Evolutionary conservation across 1,284 basidiomycete species (phyloP), one percentile per base, ranked within the genome.

Genomic region (Cutaneotrichosporon curvatum): DNA sequence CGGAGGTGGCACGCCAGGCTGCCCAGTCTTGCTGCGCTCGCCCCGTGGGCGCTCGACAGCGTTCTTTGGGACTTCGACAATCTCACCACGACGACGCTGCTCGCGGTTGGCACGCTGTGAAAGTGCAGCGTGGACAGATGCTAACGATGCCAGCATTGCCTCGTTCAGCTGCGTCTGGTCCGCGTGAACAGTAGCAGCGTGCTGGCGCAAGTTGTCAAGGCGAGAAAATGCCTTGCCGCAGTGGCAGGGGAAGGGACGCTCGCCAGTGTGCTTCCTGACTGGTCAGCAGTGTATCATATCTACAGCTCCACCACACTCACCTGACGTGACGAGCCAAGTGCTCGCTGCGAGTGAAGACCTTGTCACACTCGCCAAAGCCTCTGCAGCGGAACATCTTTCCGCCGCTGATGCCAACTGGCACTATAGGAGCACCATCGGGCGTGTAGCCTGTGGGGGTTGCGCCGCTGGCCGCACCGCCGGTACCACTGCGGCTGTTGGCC

Each of bases 211-310:
- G 67, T 97, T 97, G 75, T 97, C 92, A 63, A 96, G 83, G 20
- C 92, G 83, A 15, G 89, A 94, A 67, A 97, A 96, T 51, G 92
- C 84, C 68, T 95, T 94, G 22, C 82, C 81, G 74, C 92, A 97
- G 65, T 96, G 91, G 67, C 92, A 97, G 39, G 82, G 81, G 73
- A 96, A 96, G 4, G 92, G 92, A 6, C 90, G 81, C 68, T 96
- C 92, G 51, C 92, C 92, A 15, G 92, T 96, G 70, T 96, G 92
- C 78, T 96, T 96, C 58, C 91, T 94, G 72, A 1, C 25, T 43
- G 21, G 50, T 49, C 40, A 54, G 47, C 34, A 22, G 25, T 35
- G 36, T 14, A 25, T 43, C 41, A 21, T 25, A 16, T n/a, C 18
- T 39, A n/a, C 15, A 9, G 9, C 18, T 9, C 33, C 12, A 19